Base-by-base conservation (phyloP, 2,329 filamentous ascomycete species). In the Talaromyces sp. region DNA sequence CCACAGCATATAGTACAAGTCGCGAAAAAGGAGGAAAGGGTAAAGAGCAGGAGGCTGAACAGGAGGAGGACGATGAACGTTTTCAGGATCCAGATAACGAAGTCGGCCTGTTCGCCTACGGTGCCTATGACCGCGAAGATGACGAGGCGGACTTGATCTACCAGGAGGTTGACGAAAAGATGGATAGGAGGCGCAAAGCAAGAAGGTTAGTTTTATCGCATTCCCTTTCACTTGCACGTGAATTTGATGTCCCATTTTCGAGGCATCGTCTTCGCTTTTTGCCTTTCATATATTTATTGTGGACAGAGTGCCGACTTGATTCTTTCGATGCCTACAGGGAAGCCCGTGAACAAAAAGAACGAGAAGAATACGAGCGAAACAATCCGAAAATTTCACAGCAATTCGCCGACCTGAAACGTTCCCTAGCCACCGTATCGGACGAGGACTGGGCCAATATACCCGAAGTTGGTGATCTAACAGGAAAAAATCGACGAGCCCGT, bases 381-480 rank as follows among this genome's bases (percentile, higher is more conserved):
- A 98, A 99, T 76, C 95, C 95, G 15, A 99, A 98, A 80, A 97
- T 99, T 61, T 92, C 96, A 75, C 92, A 97, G 71, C 95, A 99
- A 78, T 99, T 99, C 77, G 93, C 93, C 75, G 95, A 98, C 72
- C 82, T 98, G 61, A 99, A 99, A 80, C 88, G 96, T 73, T 92
- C 92, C 5, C 85, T 99, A 43, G 90, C 91, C 47, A 91, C 89
- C 5, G 91, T 99, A 31, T 91, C 91, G 51, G 94, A 98, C 76
- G 94, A 99, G 68, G 93, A 99, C 72, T 99, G 95, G 95, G 93
- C 92, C 45, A 96, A 89, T 72, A 84, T 99, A 47, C 96, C 95
- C 5, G 96, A 99, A 73, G 94, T 97, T 38, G 95, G 96, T 72
- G 95, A 99, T 78, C 85, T 98, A 77, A 99, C 95, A 0, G 94